Evolutionary conservation across 1,284 basidiomycete species (phyloP).

Genomic region (Abortiporus biennis): DNA sequence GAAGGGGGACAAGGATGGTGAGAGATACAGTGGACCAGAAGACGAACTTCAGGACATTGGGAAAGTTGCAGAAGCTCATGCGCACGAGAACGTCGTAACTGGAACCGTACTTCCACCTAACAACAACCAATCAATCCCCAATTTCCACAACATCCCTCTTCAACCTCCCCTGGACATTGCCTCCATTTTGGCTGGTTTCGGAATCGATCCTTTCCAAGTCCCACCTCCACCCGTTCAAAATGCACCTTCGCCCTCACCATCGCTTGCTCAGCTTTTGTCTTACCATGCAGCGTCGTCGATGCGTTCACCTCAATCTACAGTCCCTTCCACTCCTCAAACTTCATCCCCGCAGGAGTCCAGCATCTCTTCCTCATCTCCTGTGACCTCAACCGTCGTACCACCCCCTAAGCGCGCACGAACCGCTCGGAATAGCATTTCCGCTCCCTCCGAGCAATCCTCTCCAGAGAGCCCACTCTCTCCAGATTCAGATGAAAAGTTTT

Average conservation of each 20-base stretch:
- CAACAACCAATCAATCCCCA: neutral
- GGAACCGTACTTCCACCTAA: slow-evolving; percentile 27
- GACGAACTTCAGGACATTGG: slow-evolving; percentile 41
- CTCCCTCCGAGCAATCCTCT: slow-evolving; percentile 17
- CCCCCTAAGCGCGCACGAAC: slow-evolving; percentile 50
- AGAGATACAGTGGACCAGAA: slow-evolving; percentile 31
- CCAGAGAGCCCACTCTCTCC: slow-evolving; percentile 19
- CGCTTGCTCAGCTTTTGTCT: slow-evolving; percentile 61
- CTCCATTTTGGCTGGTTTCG: slow-evolving; percentile 53
- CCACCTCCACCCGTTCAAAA: slow-evolving; percentile 20
- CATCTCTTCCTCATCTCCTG: slow-evolving; percentile 9
- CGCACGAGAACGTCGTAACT: slow-evolving; percentile 54
- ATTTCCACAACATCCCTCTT: slow-evolving; percentile 5
- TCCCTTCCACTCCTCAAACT: slow-evolving; percentile 12
- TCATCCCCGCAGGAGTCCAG: slow-evolving; percentile 14
- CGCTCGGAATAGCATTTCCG: slow-evolving; percentile 41
- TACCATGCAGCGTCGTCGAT: slow-evolving; percentile 38
- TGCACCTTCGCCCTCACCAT: slow-evolving; percentile 35
- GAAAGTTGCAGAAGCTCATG: slow-evolving; percentile 44
- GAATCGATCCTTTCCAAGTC: slow-evolving; percentile 47
- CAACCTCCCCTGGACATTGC: slow-evolving; percentile 44
- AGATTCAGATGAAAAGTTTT: slow-evolving; percentile 26
- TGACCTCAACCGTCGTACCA: slow-evolving; percentile 19
- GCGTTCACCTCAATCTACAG: slow-evolving; percentile 16
- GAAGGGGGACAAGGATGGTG: slow-evolving; percentile 18